phyloP scores from a whole-genome alignment of 1,284 basidiomycete genomes.

The Moesziomyces globuligerus region DNA sequence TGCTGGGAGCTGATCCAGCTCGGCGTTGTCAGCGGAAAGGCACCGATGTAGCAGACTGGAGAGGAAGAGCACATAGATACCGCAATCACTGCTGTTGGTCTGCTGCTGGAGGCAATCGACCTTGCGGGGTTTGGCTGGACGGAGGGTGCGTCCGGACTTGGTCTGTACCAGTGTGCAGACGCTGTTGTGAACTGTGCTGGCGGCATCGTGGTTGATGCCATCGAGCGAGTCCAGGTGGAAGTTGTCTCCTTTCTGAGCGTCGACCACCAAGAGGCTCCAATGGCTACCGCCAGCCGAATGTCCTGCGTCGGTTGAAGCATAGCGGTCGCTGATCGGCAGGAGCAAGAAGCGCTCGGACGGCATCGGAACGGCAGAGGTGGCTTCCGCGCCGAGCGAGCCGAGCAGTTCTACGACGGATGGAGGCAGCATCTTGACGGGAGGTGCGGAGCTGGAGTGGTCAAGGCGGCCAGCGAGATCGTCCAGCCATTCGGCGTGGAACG shows the following conservation, averaged over 20 bases:
- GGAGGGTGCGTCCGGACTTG: neutral
- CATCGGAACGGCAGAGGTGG: slow-evolving; percentile 19
- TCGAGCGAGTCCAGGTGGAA: slow-evolving; percentile 41
- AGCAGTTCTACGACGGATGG: slow-evolving; percentile 42
- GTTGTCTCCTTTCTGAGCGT: slow-evolving; percentile 7
- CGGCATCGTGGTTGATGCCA: slow-evolving; percentile 35
- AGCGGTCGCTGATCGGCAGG: slow-evolving; percentile 42
- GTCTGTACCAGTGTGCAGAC: slow-evolving; percentile 20
- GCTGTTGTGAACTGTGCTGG: slow-evolving; percentile 18
- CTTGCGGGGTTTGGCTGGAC: slow-evolving; percentile 1
- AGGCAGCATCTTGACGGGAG: slow-evolving; percentile 32
- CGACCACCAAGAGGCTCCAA: slow-evolving; percentile 36
- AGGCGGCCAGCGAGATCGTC: slow-evolving; percentile 18
- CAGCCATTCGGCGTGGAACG: slow-evolving; percentile 48
- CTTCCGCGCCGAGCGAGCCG: slow-evolving; percentile 24
- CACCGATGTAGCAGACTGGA: slow-evolving; percentile 34
- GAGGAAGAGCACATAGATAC: slow-evolving; percentile 40
- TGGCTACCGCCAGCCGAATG: slow-evolving; percentile 24
- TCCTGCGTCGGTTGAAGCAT: slow-evolving; percentile 15
- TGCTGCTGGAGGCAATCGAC: slow-evolving; percentile 31
- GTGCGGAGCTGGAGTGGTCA: neutral
- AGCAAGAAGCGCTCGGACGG: slow-evolving; percentile 26
- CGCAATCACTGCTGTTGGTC: slow-evolving; percentile 42
- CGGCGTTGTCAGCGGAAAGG: slow-evolving; percentile 11
- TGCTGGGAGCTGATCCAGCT: slow-evolving; percentile 6